phyloP scores from a whole-genome alignment of 2,329 filamentous ascomycete species.

The Rhynchosporium graminicola region DNA sequence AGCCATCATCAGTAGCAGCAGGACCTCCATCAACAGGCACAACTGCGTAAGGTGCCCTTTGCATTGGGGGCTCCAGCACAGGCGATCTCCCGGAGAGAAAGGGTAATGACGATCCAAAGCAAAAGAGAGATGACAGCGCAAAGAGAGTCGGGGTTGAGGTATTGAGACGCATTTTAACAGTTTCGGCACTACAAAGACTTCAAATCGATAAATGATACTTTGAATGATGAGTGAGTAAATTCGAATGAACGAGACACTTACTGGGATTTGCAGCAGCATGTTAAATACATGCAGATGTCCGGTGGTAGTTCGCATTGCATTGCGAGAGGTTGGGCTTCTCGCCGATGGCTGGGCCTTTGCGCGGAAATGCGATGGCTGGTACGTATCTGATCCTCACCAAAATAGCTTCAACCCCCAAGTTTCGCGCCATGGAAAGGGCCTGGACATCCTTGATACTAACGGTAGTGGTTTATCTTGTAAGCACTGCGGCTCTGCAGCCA shows the following conservation, averaged over 20 bases:
- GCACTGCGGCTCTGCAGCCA: conserved; percentile 1
- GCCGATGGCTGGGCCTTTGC: conserved; percentile 32
- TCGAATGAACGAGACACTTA: conserved; percentile 25
- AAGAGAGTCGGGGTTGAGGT: conserved; percentile 31
- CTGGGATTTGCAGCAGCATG: conserved; percentile 18
- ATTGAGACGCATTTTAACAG: conserved; percentile 35
- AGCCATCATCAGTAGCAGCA: conserved; percentile 23
- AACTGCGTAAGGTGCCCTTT: conserved; percentile 40
- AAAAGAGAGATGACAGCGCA: conserved; percentile 35
- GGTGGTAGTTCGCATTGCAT: conserved; percentile 18
- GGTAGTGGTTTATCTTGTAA: background rate
- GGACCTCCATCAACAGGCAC: conserved; percentile 41
- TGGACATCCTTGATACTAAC: background rate
- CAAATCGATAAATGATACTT: conserved; percentile 20
- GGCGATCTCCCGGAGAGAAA: conserved; percentile 26
- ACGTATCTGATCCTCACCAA: conserved; percentile 14
- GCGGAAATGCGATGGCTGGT: conserved; percentile 29
- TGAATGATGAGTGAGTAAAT: conserved; percentile 20
- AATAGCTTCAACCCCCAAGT: conserved; percentile 3
- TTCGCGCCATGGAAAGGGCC: background rate
- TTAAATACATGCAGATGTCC: conserved; percentile 31
- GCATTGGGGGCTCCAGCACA: conserved; percentile 23
- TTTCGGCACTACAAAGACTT: background rate
- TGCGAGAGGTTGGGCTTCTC: conserved; percentile 33
- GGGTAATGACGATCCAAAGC: conserved; percentile 32